Evolutionary conservation across 208 protist genomes (phyloP).

Genomic region (Strigomonas galati): DNA sequence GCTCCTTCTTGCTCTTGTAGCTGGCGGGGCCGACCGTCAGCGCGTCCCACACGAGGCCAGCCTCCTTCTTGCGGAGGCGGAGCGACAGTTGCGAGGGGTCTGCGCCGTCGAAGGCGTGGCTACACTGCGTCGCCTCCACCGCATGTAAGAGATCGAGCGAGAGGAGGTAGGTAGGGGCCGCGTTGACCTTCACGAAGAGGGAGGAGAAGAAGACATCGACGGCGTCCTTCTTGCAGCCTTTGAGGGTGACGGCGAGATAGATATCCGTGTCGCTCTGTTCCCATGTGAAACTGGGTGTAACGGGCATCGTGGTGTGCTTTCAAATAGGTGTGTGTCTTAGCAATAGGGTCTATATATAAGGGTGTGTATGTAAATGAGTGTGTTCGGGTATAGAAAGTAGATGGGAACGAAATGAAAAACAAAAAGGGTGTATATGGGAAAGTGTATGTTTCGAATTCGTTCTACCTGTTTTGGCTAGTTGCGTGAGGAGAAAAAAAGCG

Average conservation of each 20-base stretch:
- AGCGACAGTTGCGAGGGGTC: conserved; percentile 43
- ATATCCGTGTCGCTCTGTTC: conserved; percentile 80
- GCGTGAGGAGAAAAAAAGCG: conserved; percentile 5
- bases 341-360: not conserved
- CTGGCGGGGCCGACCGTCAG: conserved; percentile 39
- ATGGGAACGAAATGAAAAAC: not conserved
- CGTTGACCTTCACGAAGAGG: conserved; percentile 85
- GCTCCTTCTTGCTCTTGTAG: conserved; percentile 25
- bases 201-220: conserved; percentile 86
- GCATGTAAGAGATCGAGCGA: conserved; percentile 80
- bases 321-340: not conserved
- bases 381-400: not conserved
- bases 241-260: conserved; percentile 64
- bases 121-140: conserved; percentile 50
- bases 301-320: conserved; percentile 53
- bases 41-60: conserved; percentile 45
- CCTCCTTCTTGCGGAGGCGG: conserved; percentile 58
- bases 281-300: conserved; percentile 83
- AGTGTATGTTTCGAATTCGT: not conserved
- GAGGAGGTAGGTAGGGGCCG: conserved; percentile 79
- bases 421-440: not conserved
- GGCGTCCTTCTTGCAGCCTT: conserved; percentile 74
- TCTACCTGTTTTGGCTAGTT: too few relatives aligned
- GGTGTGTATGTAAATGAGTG: not conserved
- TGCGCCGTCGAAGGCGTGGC: conserved; percentile 47